Base-by-base conservation (phyloP, 2,329 filamentous ascomycete species). In the Penicillium hordei region DNA sequence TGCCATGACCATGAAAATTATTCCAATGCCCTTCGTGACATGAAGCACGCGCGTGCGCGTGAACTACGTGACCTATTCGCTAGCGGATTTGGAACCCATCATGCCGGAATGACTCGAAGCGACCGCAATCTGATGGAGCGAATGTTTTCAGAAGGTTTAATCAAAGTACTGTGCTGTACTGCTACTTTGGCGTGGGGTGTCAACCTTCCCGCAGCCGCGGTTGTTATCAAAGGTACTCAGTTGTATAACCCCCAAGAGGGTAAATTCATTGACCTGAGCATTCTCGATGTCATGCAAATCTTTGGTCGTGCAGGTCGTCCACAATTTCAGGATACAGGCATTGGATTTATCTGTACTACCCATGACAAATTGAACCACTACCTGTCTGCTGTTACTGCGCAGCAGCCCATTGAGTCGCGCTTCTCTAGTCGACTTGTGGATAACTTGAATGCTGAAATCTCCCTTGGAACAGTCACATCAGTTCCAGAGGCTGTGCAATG, bases 171-270 rank as follows among this genome's bases (percentile, higher is more conserved):
- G 23, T 97, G 93, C 81, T 99, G 95, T 86, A 99, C 94, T 2
- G 94, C 94, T 12, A 99, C 94, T 1, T 82, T 99, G 27, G 94
- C 94, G 0, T 99, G 94, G 94, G 94, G 94, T 86, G 93, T 99
- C 71, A 99, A 99, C 75, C 85, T 99, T 75, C 94, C 94, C 0
- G 94, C 94, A 34, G 94, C 94, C 0, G 95, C 94, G 0, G 94
- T 99, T 50, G 85, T 99, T 52, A 99, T 99, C 82, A 99, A 99
- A 74, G 94, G 94, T 17, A 99, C 94, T 0, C 93, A 97, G 70
- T 85, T 99, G 0, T 99, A 99, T 77, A 97, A 93, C 72, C 89
- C 94, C 0, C 91, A 97, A 72, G 93, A 96, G 52, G 94, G 94
- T 75, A 96, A 96, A 75, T 97, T 97, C 66, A 89, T 97, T 21